phyloP scores from a whole-genome alignment of 2,329 filamentous ascomycete species.

The Pseudogymnoascus sp. region DNA sequence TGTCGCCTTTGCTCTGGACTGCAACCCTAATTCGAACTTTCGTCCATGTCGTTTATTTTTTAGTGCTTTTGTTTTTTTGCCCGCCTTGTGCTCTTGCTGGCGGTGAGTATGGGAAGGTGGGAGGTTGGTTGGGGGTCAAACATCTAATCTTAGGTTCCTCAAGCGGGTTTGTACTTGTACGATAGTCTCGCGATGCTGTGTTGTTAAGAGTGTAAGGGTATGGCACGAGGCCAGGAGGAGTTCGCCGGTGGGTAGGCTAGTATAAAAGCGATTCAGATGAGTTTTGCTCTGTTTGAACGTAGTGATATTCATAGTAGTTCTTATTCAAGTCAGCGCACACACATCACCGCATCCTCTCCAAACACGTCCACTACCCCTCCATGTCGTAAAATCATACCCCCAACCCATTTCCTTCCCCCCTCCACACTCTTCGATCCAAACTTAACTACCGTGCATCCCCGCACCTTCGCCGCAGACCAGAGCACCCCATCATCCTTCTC shows the following conservation, averaged over 20 bases:
- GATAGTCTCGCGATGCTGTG: conserved; percentile 1
- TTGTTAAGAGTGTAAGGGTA: background rate
- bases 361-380: conserved; percentile 64
- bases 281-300: background rate
- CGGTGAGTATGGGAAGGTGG: conserved; percentile 1
- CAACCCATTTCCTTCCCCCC: conserved; percentile 71
- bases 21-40: background rate
- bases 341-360: conserved; percentile 74
- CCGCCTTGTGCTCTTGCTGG: background rate
- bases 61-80: background rate
- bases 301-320: background rate
- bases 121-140: background rate
- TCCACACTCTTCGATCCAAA: conserved; percentile 80
- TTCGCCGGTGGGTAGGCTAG: background rate
- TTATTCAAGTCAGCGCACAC: conserved; percentile 40
- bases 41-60: background rate
- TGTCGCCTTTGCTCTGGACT: background rate
- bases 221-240: background rate
- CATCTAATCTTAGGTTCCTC: conserved; percentile 3
- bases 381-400: conserved; percentile 64
- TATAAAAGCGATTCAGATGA: background rate
- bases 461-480: conserved; percentile 74
- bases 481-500: conserved; percentile 56
- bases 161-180: conserved; percentile 1
- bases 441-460: conserved; percentile 83